Percentiles rank a stretch among this genome's conserved stretches.
phyloP scores from a whole-genome alignment of 2,329 filamentous ascomycete species.

The Penicillium concentricum region DNA sequence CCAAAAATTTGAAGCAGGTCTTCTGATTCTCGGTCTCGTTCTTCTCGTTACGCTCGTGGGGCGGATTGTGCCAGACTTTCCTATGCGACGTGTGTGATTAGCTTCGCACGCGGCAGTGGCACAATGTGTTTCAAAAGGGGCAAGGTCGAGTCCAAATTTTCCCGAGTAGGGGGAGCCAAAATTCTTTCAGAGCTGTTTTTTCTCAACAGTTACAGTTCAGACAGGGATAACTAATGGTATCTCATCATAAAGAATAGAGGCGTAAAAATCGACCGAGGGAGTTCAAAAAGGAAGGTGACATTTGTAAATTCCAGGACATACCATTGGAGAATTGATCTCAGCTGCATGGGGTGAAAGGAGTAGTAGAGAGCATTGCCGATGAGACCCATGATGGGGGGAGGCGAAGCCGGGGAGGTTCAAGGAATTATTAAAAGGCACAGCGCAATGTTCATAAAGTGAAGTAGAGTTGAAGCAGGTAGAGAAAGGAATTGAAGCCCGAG shows the following conservation, averaged over 20 bases:
- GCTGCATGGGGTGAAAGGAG: conserved; percentile 70
- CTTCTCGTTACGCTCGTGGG: conserved; percentile 74
- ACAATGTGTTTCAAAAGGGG: conserved; percentile 15
- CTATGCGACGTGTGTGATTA: conserved; percentile 47
- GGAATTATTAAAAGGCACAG: background rate
- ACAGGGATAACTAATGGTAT: conserved; percentile 97
- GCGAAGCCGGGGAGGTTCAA: background rate
- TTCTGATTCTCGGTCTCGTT: conserved; percentile 73
- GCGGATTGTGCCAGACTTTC: conserved; percentile 96
- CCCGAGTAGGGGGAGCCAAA: conserved; percentile 54
- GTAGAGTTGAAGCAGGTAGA: background rate
- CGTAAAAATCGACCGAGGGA: conserved; percentile 5
- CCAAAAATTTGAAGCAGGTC: conserved; percentile 82
- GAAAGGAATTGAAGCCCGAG: conserved; percentile 6
- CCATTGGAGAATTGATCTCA: conserved; percentile 88
- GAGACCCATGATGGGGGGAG: conserved; percentile 38
- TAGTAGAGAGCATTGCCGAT: conserved; percentile 64
- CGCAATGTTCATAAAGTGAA: background rate
- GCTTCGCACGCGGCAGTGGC: conserved; percentile 8
- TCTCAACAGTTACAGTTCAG: conserved; percentile 89
- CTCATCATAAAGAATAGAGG: conserved; percentile 61
- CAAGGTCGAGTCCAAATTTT: conserved; percentile 15
- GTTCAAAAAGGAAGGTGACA: too few relatives aligned
- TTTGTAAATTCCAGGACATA: conserved; percentile 43
- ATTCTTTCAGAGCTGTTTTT: conserved; percentile 65